A percentile compares a stretch with the other conserved stretches of the same genome.
These are phyloP conservation scores for Septoria petroselini DNA, from an alignment of 2,329 filamentous ascomycete genomes.

Conservation along the genomic window DNA sequence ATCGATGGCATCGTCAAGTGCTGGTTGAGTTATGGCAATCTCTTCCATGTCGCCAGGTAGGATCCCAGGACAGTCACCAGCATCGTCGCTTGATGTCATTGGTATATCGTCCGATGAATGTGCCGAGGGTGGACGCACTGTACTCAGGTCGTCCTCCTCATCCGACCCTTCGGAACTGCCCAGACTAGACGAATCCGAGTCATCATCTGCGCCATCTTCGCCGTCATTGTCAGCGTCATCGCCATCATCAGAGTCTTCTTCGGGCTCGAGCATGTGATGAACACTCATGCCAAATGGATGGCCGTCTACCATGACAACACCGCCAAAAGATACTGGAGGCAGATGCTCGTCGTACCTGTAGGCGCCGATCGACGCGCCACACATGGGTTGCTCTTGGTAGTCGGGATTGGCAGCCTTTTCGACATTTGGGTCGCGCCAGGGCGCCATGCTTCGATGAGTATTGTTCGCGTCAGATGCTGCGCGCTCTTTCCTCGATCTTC, in stretches of 20 bases:
- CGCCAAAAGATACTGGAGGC: conserved; percentile 86
- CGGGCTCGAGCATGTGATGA: conserved; percentile 84
- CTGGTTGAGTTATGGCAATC: conserved; percentile 84
- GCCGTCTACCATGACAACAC: conserved; percentile 78
- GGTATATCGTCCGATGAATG: conserved; percentile 28
- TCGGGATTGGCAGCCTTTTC: conserved; percentile 60
- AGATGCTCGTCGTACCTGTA: conserved; percentile 82
- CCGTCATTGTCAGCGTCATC: conserved; percentile 43
- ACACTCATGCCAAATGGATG: conserved; percentile 92
- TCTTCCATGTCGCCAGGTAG: conserved; percentile 70
- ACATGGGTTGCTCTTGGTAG: conserved; percentile 74
- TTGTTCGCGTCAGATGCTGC: conserved; percentile 21
- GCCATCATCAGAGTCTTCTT: conserved; percentile 53
- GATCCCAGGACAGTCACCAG: conserved; percentile 73
- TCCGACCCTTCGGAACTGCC: conserved; percentile 51
- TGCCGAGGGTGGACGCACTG: conserved; percentile 33
- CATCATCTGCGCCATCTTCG: conserved; percentile 38
- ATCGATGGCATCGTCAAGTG: conserved; percentile 66
- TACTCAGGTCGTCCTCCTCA: conserved; percentile 55
- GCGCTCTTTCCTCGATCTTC: conserved; percentile 38
- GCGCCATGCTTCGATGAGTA: conserved; percentile 32
- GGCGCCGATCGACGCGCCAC: conserved; percentile 89
- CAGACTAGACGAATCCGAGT: conserved; percentile 35
- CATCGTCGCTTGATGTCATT: conserved; percentile 18
- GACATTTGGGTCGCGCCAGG: conserved; percentile 24